Evolutionary conservation across 805 yeast genomes (phyloP).

Genomic region (Yamadazyma ubonensis): DNA sequence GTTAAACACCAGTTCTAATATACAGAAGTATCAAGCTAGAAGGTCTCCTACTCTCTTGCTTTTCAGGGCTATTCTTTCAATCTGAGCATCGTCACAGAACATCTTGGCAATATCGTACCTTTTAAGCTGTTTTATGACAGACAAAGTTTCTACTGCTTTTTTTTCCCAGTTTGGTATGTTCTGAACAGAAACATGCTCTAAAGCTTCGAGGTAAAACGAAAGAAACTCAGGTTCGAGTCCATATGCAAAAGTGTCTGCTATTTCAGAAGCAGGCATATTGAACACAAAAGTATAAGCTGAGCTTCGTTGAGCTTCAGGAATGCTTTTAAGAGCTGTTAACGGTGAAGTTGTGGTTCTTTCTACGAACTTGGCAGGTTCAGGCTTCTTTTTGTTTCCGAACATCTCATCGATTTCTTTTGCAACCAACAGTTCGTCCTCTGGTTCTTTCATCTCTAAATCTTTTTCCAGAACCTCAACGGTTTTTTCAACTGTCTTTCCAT

Average conservation of each 20-base stretch:
- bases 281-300: constrained; percentile 40
- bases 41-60: neutral
- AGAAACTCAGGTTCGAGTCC: constrained; percentile 53
- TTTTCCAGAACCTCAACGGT: neutral
- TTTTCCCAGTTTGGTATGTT: constrained; percentile 16
- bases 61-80: constrained; percentile 14
- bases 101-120: constrained; percentile 28
- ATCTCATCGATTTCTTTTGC: constrained; percentile 19
- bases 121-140: constrained; percentile 30
- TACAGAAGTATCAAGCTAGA: neutral
- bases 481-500: neutral
- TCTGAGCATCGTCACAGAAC: constrained; percentile 26
- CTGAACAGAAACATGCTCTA: constrained; percentile 18
- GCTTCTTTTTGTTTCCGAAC: constrained; percentile 12
- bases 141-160: constrained; percentile 22
- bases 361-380: constrained; percentile 13
- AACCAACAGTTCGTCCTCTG: constrained; percentile 2
- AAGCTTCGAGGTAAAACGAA: constrained; percentile 47
- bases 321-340: constrained; percentile 18
- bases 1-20: constrained; percentile 10
- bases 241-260: constrained; percentile 33
- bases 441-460: neutral
- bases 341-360: constrained; percentile 26
- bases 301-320: constrained; percentile 25
- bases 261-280: constrained; percentile 22